phyloP scores from a whole-genome alignment of 208 protist genomes.

The Acanthamoeba lenticulata region DNA sequence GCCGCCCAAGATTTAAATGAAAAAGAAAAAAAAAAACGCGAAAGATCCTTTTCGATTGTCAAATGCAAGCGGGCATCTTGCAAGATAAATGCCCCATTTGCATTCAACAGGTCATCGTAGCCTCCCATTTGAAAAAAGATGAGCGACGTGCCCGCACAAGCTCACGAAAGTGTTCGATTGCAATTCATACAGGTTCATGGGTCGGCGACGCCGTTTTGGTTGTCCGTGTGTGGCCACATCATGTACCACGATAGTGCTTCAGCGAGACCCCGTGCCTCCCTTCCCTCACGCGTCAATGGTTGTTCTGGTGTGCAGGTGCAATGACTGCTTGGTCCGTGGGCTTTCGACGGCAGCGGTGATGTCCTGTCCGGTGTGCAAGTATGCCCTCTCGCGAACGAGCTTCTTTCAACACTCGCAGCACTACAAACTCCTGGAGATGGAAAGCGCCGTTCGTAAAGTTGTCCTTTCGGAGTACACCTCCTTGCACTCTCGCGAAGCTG shows the following conservation, averaged over 20 bases:
- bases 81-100: neutral
- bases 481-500: neutral
- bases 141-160: neutral
- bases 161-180: too few relatives aligned
- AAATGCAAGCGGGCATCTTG: neutral
- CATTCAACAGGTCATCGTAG: neutral
- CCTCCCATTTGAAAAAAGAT: neutral
- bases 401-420: slow-evolving; percentile 7
- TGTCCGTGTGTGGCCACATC: neutral
- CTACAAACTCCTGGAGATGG: neutral
- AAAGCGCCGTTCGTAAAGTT: neutral
- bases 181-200: neutral
- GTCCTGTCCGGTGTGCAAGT: slow-evolving; percentile 12
- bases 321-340: neutral
- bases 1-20: too few relatives aligned
- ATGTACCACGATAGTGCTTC: neutral
- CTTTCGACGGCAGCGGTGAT: neutral
- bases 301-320: neutral
- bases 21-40: too few relatives aligned
- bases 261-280: too few relatives aligned
- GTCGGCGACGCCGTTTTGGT: neutral
- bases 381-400: neutral
- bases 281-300: too few relatives aligned
- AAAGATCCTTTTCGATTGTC: too few relatives aligned
- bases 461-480: neutral